Percentiles rank a stretch among this genome's conserved stretches.
Evolutionary conservation across 768 basidiomycete species (phyloP).

Genomic region (Kwoniella dejecticola): DNA sequence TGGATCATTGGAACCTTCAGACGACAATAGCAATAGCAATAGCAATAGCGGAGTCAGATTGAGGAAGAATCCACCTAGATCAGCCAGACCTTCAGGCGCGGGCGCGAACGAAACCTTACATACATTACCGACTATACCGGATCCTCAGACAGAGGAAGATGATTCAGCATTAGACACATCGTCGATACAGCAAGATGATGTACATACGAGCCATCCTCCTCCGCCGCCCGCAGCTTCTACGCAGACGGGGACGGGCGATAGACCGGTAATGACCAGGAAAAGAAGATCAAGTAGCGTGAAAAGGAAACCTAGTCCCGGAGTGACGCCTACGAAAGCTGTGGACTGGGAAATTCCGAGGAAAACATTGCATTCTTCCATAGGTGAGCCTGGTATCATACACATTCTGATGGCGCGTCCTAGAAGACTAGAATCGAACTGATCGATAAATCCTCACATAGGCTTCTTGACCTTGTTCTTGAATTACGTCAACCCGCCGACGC

Average conservation of each 20-base stretch:
- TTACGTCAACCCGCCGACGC: constrained; percentile 58
- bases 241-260: constrained; percentile 17
- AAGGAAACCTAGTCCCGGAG: constrained; percentile 43
- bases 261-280: constrained; percentile 30
- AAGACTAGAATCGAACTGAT: neutral
- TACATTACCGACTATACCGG: constrained; percentile 40
- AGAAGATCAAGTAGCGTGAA: constrained; percentile 44
- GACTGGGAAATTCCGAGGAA: constrained; percentile 94
- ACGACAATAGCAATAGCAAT: too few relatives aligned
- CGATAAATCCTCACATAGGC: constrained; percentile 58
- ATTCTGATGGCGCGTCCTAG: neutral
- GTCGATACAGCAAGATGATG: neutral
- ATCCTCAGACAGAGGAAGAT: constrained; percentile 18
- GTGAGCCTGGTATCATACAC: constrained; percentile 58
- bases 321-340: constrained; percentile 55
- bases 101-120: constrained; percentile 27
- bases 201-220: neutral
- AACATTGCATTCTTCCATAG: constrained; percentile 81
- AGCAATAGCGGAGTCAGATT: constrained; percentile 1
- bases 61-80: constrained; percentile 23
- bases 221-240: constrained; percentile 44
- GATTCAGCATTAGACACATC: neutral
- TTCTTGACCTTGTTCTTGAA: constrained; percentile 69
- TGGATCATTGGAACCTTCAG: constrained; percentile 21
- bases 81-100: constrained; percentile 10